Evolutionary conservation across 2,329 filamentous ascomycete species (phyloP).

Genomic region (Alternaria gaisen): DNA sequence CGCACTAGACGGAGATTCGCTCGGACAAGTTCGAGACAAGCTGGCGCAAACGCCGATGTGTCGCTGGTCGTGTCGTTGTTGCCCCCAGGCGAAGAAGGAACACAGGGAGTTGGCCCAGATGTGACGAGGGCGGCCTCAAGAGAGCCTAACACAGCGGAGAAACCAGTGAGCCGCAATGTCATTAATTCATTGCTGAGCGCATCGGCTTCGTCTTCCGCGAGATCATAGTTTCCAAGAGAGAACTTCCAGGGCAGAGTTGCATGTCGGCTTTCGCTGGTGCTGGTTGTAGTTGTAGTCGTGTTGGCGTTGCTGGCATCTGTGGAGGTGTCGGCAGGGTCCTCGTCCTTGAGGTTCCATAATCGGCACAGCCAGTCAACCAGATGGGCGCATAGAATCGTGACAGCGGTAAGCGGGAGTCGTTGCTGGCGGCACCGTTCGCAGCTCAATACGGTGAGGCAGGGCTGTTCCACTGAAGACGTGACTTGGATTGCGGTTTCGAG

Average conservation of each 20-base stretch:
- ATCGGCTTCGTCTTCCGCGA: constrained; percentile 19
- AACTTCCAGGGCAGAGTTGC: constrained; percentile 13
- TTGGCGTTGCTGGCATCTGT: constrained; percentile 6
- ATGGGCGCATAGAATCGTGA: constrained; percentile 17
- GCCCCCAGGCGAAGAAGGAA: constrained; percentile 8
- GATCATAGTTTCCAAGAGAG: constrained; percentile 18
- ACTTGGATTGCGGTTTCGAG: constrained; percentile 21
- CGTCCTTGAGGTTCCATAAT: constrained; percentile 14
- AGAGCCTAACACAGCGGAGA: constrained; percentile 17
- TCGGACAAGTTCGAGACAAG: constrained; percentile 17
- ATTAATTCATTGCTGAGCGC: constrained; percentile 21
- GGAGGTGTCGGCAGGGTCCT: constrained; percentile 4
- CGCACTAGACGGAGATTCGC: constrained; percentile 16
- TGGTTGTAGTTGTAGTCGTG: constrained; percentile 1
- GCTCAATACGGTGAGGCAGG: constrained; percentile 12
- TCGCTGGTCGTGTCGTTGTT: constrained; percentile 1
- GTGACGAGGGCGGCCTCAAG: constrained; percentile 18
- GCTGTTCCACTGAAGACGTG: constrained; percentile 9
- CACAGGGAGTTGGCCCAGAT: constrained; percentile 1
- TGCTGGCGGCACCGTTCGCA: constrained; percentile 20
- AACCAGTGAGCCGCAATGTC: constrained; percentile 16
- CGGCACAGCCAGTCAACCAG: constrained; percentile 20
- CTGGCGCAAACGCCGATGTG: constrained; percentile 6
- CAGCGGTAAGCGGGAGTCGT: constrained; percentile 15
- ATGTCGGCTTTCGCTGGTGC: background rate